Conservation (phyloP, 176 grass and related monocot species). For the Oryza rufipogon region DNA sequence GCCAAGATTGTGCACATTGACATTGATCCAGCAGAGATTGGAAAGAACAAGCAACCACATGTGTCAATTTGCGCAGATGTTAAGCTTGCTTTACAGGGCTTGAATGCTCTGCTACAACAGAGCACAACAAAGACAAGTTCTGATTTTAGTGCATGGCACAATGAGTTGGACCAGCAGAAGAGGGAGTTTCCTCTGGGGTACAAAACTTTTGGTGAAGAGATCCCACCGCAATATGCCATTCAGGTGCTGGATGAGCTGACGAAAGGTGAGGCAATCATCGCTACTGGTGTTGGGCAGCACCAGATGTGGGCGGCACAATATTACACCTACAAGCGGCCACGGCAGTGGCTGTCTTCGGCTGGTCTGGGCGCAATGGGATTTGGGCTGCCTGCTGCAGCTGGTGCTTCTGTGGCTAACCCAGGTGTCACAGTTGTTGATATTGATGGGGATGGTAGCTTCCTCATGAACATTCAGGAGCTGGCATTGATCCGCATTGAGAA, state of each 20-base stretch:
- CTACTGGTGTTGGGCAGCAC: conserved; percentile 87
- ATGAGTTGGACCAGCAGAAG: conserved; percentile 83
- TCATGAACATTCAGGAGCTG: conserved; percentile 95
- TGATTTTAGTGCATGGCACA: conserved; percentile 63
- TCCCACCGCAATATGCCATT: conserved; percentile 80
- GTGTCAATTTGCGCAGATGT: conserved; percentile 89
- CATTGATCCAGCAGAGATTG: conserved; percentile 97
- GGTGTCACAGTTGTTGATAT: conserved; percentile 86
- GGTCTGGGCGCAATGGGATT: conserved; percentile 96
- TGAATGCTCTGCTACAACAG: conserved; percentile 65
- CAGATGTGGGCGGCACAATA: conserved; percentile 99
- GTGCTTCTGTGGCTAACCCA: conserved; percentile 82
- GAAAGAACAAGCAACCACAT: conserved; percentile 98
- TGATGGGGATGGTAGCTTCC: conserved; percentile 91
- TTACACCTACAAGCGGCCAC: conserved; percentile 71
- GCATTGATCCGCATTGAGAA: conserved; percentile 87
- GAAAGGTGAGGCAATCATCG: conserved; percentile 75
- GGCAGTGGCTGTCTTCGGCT: conserved; percentile 74
- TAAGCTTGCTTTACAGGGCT: conserved; percentile 69
- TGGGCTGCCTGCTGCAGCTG: conserved; percentile 86
- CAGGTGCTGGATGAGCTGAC: conserved; percentile 91
- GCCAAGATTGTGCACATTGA: conserved; percentile 98
- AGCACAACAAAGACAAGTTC: conserved; percentile 37
- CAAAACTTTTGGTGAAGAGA: conserved; percentile 75
- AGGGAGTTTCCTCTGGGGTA: conserved; percentile 68